Percentiles rank a stretch among this genome's conserved stretches.
Evolutionary conservation across 176 grass and related monocot species (phyloP).

Genomic region (Tillandsia fasciculata): DNA sequence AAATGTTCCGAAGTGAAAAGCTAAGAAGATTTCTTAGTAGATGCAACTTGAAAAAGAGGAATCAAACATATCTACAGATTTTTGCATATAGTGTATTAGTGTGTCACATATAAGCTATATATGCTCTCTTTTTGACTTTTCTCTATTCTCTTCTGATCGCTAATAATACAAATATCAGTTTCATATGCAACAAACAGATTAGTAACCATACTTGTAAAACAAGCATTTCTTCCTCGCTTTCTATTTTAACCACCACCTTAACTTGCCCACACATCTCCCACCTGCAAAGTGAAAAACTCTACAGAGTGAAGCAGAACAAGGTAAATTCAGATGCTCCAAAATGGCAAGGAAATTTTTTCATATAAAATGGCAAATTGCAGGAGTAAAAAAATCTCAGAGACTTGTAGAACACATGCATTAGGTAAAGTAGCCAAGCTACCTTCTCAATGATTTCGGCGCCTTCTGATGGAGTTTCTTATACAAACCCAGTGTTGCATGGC

Average conservation of each 20-base stretch:
- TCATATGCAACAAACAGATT: background rate
- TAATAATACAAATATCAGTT: background rate
- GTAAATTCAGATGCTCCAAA: background rate
- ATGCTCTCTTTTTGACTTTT: background rate
- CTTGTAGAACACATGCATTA: background rate
- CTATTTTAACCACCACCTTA: conserved; percentile 89
- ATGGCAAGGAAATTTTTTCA: too few species aligned
- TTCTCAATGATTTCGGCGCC: conserved; percentile 85
- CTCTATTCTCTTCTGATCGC: background rate
- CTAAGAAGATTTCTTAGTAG: background rate
- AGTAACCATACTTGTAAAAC: conserved; percentile 53
- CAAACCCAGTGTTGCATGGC: conserved; percentile 94
- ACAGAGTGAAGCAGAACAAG: background rate
- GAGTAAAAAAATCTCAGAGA: background rate
- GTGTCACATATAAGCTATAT: background rate
- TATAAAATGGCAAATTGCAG: too few species aligned
- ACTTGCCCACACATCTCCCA: conserved; percentile 97
- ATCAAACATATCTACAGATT: too few species aligned
- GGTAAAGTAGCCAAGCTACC: conserved; percentile 28
- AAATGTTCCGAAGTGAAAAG: background rate
- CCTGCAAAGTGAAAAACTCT: conserved; percentile 30
- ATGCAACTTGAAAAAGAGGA: background rate
- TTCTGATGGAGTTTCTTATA: conserved; percentile 88
- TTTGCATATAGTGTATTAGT: too few species aligned
- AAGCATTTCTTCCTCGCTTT: conserved; percentile 87